These are phyloP conservation scores for Breynia disticha DNA, from an alignment of 441 rosid genomes.

Conservation along the genomic window DNA sequence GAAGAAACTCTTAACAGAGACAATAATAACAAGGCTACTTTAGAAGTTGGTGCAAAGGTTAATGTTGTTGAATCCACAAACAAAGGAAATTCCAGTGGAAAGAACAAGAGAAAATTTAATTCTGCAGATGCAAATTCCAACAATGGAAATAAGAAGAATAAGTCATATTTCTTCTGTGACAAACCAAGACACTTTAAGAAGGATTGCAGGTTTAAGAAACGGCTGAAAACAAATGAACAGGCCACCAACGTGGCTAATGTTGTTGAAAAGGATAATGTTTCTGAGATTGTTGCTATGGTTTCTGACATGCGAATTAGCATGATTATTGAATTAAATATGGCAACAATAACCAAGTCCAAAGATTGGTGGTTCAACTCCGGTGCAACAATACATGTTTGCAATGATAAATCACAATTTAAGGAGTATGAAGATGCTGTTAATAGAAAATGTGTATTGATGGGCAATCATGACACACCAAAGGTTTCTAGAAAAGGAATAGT, in stretches of 20 bases:
- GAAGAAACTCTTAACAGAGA: background rate
- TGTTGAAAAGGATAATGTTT: background rate
- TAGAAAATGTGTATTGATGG: background rate
- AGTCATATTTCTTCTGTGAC: background rate
- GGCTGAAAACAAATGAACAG: background rate
- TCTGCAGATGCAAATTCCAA: background rate
- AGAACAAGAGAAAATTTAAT: background rate
- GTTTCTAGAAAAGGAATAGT: background rate
- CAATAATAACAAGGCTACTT: no score
- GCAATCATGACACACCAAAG: background rate
- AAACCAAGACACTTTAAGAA: background rate
- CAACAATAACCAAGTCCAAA: background rate
- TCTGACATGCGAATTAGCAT: background rate
- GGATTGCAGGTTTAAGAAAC: background rate
- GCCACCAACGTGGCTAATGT: background rate
- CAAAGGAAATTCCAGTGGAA: background rate
- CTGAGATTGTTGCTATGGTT: background rate
- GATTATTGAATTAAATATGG: slow-evolving; percentile 1
- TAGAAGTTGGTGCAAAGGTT: no score
- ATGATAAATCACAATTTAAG: slow-evolving; percentile 3
- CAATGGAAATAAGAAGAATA: background rate
- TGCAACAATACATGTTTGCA: background rate
- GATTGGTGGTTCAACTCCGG: slow-evolving; percentile 5
- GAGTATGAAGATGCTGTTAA: background rate
- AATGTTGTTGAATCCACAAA: no score